Evolutionary conservation across 441 rosid species (phyloP).

Genomic region (Croton laevigatus): DNA sequence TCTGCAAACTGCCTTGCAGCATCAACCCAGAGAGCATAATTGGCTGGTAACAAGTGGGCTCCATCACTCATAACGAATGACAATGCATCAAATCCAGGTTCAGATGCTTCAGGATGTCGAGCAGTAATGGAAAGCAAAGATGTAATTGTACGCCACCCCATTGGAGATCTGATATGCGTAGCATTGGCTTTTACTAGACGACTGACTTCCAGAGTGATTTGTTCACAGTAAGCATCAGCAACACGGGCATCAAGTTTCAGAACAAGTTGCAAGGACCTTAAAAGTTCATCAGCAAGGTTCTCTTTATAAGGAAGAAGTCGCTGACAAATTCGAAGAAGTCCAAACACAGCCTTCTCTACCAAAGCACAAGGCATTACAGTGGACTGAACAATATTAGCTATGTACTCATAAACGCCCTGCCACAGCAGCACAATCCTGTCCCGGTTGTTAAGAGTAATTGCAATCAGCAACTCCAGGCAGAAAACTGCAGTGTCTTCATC

Average conservation of each 20-base stretch:
- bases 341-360: conserved; percentile 95
- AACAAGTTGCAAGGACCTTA: conserved; percentile 88
- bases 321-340: conserved; percentile 88
- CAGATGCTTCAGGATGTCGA: conserved; percentile 93
- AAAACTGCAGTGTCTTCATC: conserved; percentile 96
- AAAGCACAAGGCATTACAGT: conserved; percentile 82
- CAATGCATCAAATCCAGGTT: conserved; percentile 78
- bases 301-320: conserved; percentile 95
- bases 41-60: conserved; percentile 66
- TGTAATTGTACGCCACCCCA: conserved; percentile 91
- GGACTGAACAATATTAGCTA: conserved; percentile 88
- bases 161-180: conserved; percentile 78
- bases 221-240: conserved; percentile 96
- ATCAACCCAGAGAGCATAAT: conserved; percentile 74
- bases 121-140: conserved; percentile 89
- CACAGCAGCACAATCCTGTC: conserved; percentile 88
- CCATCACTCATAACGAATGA: conserved; percentile 84
- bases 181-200: conserved; percentile 97
- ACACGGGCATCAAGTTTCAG: conserved; percentile 95
- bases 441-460: conserved; percentile 88
- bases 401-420: conserved; percentile 96
- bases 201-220: conserved; percentile 82
- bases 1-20: conserved; percentile 96
- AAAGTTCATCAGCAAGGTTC: conserved; percentile 87
- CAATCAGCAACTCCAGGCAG: conserved; percentile 90